Base-by-base conservation (phyloP, 805 yeast genomes). In the Saturnispora sekii region DNA sequence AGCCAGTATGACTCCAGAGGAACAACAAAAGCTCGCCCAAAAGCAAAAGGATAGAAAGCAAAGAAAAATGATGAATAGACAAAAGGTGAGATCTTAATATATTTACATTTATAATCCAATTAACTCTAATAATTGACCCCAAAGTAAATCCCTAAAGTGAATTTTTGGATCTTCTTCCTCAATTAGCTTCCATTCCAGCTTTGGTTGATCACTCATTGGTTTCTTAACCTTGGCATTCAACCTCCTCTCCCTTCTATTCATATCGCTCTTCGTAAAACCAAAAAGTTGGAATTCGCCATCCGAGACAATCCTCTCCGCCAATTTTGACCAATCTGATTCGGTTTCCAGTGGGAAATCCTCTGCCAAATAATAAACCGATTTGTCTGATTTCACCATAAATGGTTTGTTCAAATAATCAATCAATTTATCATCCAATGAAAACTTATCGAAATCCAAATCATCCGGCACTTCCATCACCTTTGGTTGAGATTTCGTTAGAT, bases 41-140 rank as follows among this genome's bases (percentile, higher is more conserved):
- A 85, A 82, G 68, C 86, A 82, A 63, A 70, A 70, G 53, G 95
- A 85, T 54, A 86, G 81, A 70, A 86, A 79, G 64, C 85, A 81
- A 60, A 79, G 87, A 68, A 84, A 85, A 66, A 66, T 67, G 60
- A 73, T 68, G 65, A 79, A 73, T 64, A 79, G 76, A 65, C 81
- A 81, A 64, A 78, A 72, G 57, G 65, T 66, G 52, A 67, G 65
- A 52, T 41, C 43, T 21, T 50, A 26, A 32, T 28, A 28, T 21
- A 11, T 9, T 17, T 12, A 29, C 18, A 11, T 12, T 21, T 29
- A 8, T 30, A 30, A 16, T 39, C 18, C 17, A 12, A 15, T n/a
- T 12, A 15, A 10, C 8, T 39, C 6, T 31, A 43, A 37, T 31
- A 43, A 14, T n/a, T 37, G 36, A 2, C 41, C 45, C 45, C 45